Evolutionary conservation across 805 yeast species (phyloP).

Genomic region (Komagataella pseudopastoris): DNA sequence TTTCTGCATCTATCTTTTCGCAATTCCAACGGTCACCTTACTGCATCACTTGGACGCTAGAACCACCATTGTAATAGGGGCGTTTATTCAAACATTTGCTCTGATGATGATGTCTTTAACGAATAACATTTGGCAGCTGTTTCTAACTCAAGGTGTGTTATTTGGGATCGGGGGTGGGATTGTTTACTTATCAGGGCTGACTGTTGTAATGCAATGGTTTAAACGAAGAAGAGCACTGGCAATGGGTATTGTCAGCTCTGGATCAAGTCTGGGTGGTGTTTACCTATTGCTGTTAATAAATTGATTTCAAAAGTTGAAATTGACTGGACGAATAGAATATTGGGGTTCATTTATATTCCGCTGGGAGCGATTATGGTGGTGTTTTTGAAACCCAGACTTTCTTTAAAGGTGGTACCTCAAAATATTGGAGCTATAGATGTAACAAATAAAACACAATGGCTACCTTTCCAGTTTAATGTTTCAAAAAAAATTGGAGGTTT

Average conservation of each 20-base stretch:
- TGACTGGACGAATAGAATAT: constrained; percentile 28
- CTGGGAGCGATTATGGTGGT: constrained; percentile 16
- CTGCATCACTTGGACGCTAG: constrained; percentile 28
- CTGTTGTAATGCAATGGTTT: constrained; percentile 37
- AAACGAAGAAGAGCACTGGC: constrained; percentile 28
- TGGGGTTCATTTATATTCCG: constrained; percentile 13
- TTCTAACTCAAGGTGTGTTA: constrained; percentile 36
- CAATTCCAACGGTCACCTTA: constrained; percentile 31
- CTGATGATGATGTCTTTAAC: constrained; percentile 32
- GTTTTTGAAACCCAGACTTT: constrained; percentile 15
- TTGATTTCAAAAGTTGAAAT: constrained; percentile 26
- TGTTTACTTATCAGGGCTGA: constrained; percentile 27
- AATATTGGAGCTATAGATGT: too few species aligned
- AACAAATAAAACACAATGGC: constrained; percentile 4
- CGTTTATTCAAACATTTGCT: constrained; percentile 26
- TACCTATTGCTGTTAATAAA: constrained; percentile 26
- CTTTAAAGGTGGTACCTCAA: constrained; percentile 6
- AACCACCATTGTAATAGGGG: constrained; percentile 25
- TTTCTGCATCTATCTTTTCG: constrained; percentile 28
- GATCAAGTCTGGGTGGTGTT: constrained; percentile 41
- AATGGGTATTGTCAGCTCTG: constrained; percentile 31
- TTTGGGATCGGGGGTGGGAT: constrained; percentile 34
- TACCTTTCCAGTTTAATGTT: constrained; percentile 4
- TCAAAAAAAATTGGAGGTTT: constrained; percentile 7
- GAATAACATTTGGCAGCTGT: constrained; percentile 33